These are phyloP conservation scores for Fusarium sp. DNA, from an alignment of 2,329 filamentous ascomycete species.

Conservation along the genomic window DNA sequence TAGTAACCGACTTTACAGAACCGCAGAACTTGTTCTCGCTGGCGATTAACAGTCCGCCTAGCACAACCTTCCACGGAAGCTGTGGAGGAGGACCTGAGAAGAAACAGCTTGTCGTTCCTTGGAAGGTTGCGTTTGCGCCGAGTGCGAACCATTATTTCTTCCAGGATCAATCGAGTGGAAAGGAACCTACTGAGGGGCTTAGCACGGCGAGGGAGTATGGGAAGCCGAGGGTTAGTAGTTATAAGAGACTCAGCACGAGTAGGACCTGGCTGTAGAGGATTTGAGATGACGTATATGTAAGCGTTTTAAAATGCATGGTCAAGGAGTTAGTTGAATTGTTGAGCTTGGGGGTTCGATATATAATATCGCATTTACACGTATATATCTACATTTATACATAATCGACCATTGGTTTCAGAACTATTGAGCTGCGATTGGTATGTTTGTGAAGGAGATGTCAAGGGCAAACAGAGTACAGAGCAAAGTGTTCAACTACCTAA, in stretches of 20 bases:
- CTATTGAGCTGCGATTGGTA: too few relatives aligned
- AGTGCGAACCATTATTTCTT: conserved; percentile 62
- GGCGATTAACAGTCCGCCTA: conserved; percentile 72
- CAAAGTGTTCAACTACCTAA: too few relatives aligned
- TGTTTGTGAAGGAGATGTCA: too few relatives aligned
- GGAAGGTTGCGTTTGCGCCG: conserved; percentile 58
- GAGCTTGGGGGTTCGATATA: neutral
- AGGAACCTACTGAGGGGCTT: conserved; percentile 56
- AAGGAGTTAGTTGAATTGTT: conserved; percentile 14
- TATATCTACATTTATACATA: neutral
- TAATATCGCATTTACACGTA: neutral
- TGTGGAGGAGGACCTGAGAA: conserved; percentile 58
- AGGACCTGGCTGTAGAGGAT: conserved; percentile 47
- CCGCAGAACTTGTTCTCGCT: conserved; percentile 82
- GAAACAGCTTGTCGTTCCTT: conserved; percentile 59
- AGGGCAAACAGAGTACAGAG: too few relatives aligned
- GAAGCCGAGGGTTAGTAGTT: conserved; percentile 38
- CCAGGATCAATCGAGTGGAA: conserved; percentile 55
- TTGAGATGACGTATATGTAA: neutral
- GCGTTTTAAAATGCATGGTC: neutral
- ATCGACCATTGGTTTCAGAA: neutral
- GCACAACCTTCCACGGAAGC: conserved; percentile 55
- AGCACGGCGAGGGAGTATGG: conserved; percentile 43
- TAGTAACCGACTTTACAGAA: conserved; percentile 85
- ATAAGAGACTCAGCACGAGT: conserved; percentile 51